phyloP scores from a whole-genome alignment of 2,329 filamentous ascomycete genomes.

The Paraphoma chrysanthemicola region DNA sequence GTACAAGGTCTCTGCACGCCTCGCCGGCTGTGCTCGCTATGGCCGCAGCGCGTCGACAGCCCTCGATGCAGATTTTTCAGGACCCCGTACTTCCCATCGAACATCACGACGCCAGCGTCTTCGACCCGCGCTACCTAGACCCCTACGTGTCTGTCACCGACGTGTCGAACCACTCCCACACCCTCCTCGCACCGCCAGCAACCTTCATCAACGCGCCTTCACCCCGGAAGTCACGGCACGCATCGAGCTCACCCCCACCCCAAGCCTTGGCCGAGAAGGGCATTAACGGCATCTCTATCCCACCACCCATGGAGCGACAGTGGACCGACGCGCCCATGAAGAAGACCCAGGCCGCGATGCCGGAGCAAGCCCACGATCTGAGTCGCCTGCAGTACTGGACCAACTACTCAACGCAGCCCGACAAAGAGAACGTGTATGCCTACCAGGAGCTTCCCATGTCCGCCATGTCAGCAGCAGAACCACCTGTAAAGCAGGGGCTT shows the following conservation, averaged over 20 bases:
- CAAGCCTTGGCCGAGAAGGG: slow-evolving; percentile 66
- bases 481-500: slow-evolving; percentile 40
- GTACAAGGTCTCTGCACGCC: slow-evolving; percentile 38
- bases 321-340: slow-evolving; percentile 74
- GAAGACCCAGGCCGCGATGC: slow-evolving; percentile 62
- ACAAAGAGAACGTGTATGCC: slow-evolving; percentile 58
- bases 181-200: slow-evolving; percentile 69
- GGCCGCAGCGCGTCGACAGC: slow-evolving; percentile 64
- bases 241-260: slow-evolving; percentile 65
- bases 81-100: slow-evolving; percentile 56
- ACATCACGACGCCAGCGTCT: slow-evolving; percentile 52
- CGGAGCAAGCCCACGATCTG: slow-evolving; percentile 31
- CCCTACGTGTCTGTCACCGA: slow-evolving; percentile 52
- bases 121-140: slow-evolving; percentile 61
- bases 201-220: slow-evolving; percentile 65
- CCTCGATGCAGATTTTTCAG: slow-evolving; percentile 65
- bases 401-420: slow-evolving; percentile 51
- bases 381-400: slow-evolving; percentile 62
- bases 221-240: slow-evolving; percentile 69
- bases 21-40: slow-evolving; percentile 46
- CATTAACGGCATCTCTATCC: slow-evolving; percentile 72
- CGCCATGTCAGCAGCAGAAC: slow-evolving; percentile 32
- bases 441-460: slow-evolving; percentile 45
- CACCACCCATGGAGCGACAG: slow-evolving; percentile 64
- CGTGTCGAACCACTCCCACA: slow-evolving; percentile 64